Evolutionary conservation across 2,329 filamentous ascomycete genomes (phyloP), one percentile per base, ranked within the genome.

Genomic region (Penicillium hordei): DNA sequence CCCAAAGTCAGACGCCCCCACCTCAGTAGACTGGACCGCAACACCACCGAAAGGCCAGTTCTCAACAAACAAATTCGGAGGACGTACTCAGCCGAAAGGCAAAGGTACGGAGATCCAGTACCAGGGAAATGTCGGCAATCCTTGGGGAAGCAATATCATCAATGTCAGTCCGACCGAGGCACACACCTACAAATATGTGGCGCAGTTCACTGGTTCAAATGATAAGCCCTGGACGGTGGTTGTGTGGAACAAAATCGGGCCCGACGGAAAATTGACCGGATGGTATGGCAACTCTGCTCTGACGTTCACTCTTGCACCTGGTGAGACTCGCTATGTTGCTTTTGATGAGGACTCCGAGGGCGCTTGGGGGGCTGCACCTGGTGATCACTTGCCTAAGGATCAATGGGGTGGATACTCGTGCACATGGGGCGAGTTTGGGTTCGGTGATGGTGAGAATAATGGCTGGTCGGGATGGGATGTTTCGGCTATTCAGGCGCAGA

Each of bases 101-200:
- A 68, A 64, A 31, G 62, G 61, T 21, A 67, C 64, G 15, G 52
- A 58, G 4, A 60, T 68, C 31, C 57, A 62, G 39, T 76, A 75
- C 57, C 48, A 52, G 5, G 75, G 75, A 19, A 77, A 77, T 54
- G 64, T 73, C 13, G 75, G 75, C 31, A 62, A 46, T n/a, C 75
- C 75, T 2, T 75, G 72, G 68, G 74, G 76, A 44, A 73, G 71
- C 69, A 75, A 77, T 65, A 73, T 76, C 54, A 71, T 76, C 52
- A 59, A 69, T 43, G 68, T 78, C 48, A 62, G 67, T 55, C 61
- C 70, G 27, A 49, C 57, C 27, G 58, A 70, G 3, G 72, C 72
- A 7, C 54, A 60, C n/a, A 42, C 52, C 0, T 76, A 75, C 68
- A 72, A 76, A 49, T 76, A 77, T 59, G 73, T 76, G 9, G 68